phyloP scores from a whole-genome alignment of 331 rosid genomes.

The Stylosanthes scabra region DNA sequence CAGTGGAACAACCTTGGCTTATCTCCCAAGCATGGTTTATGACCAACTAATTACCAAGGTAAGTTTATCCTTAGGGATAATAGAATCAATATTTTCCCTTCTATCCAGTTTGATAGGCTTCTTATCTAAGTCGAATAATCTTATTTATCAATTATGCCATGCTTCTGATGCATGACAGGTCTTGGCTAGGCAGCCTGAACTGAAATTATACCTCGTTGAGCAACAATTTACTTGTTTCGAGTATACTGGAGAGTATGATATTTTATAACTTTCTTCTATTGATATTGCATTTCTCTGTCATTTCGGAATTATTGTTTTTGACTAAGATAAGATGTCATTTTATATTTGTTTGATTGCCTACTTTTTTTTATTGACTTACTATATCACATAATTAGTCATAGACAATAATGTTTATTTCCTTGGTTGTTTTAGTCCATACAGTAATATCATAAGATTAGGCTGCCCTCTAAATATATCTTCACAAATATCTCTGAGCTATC shows the following conservation, averaged over 20 bases:
- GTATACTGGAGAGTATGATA: constrained; percentile 63
- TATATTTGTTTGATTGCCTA: constrained; percentile 11
- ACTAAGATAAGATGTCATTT: constrained; percentile 8
- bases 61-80: constrained; percentile 20
- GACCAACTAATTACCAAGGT: constrained; percentile 62
- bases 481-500: constrained; percentile 11
- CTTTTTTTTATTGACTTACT: constrained; percentile 13
- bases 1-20: constrained; percentile 98
- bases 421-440: constrained; percentile 24
- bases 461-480: constrained; percentile 12
- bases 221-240: constrained; percentile 74
- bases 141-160: constrained; percentile 6
- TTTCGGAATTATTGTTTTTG: constrained; percentile 20
- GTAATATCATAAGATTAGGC: constrained; percentile 21
- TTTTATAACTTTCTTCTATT: constrained; percentile 32
- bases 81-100: constrained; percentile 32
- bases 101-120: neutral
- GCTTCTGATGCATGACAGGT: constrained; percentile 57
- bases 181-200: constrained; percentile 61
- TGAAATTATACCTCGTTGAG: constrained; percentile 63
- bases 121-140: neutral
- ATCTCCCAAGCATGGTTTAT: constrained; percentile 67
- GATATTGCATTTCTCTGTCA: constrained; percentile 7
- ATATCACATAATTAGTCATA: constrained; percentile 12
- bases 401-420: constrained; percentile 20